A percentile compares a stretch with the other conserved stretches of the same genome.
Conservation (phyloP, 2,329 filamentous ascomycete genomes). For the Monilinia fructicola region DNA sequence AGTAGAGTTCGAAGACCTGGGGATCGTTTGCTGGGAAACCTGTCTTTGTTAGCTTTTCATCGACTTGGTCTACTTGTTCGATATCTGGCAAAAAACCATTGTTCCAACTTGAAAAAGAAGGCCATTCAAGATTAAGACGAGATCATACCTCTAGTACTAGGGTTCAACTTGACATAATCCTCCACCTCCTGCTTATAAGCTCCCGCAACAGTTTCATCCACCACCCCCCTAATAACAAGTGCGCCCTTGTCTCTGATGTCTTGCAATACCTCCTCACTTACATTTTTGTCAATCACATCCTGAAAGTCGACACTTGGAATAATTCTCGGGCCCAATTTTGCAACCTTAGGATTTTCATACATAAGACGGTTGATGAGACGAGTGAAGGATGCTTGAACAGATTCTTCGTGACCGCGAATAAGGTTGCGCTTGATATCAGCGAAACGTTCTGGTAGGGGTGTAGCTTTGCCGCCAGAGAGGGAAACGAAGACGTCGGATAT, state of each 20-base stretch:
- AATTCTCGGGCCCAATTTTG: slow-evolving; percentile 46
- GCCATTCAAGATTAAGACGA: background rate
- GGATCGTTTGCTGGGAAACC: slow-evolving; percentile 65
- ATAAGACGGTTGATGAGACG: slow-evolving; percentile 48
- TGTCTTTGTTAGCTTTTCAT: background rate
- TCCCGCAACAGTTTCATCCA: slow-evolving; percentile 62
- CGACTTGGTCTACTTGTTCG: background rate
- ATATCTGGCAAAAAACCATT: background rate
- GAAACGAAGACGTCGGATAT: slow-evolving; percentile 63
- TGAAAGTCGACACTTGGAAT: slow-evolving; percentile 44
- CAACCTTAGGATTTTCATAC: slow-evolving; percentile 50
- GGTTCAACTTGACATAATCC: slow-evolving; percentile 65
- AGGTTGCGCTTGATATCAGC: slow-evolving; percentile 54
- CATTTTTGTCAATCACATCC: slow-evolving; percentile 3
- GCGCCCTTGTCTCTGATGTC: slow-evolving; percentile 27
- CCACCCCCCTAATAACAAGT: slow-evolving; percentile 63
- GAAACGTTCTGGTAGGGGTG: slow-evolving; percentile 55
- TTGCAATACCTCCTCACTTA: background rate
- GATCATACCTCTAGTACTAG: slow-evolving; percentile 50
- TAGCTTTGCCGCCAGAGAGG: slow-evolving; percentile 47
- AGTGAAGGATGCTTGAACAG: slow-evolving; percentile 50
- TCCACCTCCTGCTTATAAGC: slow-evolving; percentile 64
- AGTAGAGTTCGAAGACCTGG: slow-evolving; percentile 74
- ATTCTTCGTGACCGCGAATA: slow-evolving; percentile 50
- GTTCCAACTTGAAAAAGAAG: too few species aligned